phyloP scores from a whole-genome alignment of 164 flowering plant species.

The Vitis rotundifolia region DNA sequence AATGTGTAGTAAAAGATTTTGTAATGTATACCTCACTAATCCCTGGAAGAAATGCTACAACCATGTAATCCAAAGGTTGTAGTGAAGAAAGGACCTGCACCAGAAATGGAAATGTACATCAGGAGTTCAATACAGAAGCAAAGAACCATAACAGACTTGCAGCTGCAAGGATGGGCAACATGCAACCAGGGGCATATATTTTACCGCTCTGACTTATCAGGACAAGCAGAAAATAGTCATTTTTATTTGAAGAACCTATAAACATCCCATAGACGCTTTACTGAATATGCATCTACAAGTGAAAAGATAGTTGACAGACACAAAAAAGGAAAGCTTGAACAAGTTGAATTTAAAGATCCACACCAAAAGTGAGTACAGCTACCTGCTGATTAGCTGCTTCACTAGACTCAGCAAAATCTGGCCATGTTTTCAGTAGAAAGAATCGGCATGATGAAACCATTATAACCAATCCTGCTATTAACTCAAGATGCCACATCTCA shows the following conservation, averaged over 20 bases:
- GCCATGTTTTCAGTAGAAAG: conserved; percentile 71
- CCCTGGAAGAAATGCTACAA: conserved; percentile 83
- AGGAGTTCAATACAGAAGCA: not conserved
- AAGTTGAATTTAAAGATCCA: not conserved
- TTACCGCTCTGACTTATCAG: too few relatives aligned
- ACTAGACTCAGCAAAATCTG: conserved; percentile 87
- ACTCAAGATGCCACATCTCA: conserved; percentile 81
- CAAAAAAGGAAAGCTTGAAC: not conserved
- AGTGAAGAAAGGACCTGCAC: conserved; percentile 81
- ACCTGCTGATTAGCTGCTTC: conserved; percentile 92
- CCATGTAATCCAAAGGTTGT: conserved; percentile 71
- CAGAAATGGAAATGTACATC: not conserved
- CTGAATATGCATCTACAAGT: too few relatives aligned
- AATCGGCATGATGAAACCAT: conserved; percentile 71
- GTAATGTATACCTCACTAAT: conserved; percentile 65
- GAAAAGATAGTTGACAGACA: too few relatives aligned
- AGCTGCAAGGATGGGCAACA: too few relatives aligned
- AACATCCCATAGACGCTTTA: too few relatives aligned
- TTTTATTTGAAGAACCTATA: too few relatives aligned
- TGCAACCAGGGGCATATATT: too few relatives aligned
- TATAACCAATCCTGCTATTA: conserved; percentile 63
- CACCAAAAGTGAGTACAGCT: not conserved
- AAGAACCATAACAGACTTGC: not conserved
- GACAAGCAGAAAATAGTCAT: too few relatives aligned
- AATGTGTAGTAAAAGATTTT: not conserved